Evolutionary conservation across 352 stramenopile genomes (phyloP), one percentile per base, ranked within the genome.

Genomic region (Pythium sukuiense): DNA sequence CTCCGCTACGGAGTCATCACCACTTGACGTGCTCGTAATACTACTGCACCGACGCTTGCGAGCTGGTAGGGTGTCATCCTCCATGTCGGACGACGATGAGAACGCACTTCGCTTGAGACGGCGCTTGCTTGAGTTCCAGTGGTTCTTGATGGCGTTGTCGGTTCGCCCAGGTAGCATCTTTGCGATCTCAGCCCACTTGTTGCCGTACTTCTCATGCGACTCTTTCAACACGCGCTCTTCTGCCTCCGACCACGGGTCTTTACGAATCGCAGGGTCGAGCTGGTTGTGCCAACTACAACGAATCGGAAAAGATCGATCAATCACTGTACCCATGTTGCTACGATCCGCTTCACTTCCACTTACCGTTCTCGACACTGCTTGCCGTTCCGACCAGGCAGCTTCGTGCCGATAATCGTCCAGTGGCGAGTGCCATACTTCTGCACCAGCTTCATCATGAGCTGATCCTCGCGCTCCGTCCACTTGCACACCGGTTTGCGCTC

Each of bases 361-460:
- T 27, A 90, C 83, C 96, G 85, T 81, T 99, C 96, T 43, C 94
- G 87, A 63, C 96, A 99, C 76, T 99, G 96, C 63, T 98, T 98
- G 68, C 88, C 88, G 63, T 93, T 94, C 55, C 97, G 80, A 1
- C 97, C 97, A 18, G 95, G 95, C 48, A 99, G 77, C 48, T 96
- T 90, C 20, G 98, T 99, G 58, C 96, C 95, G 61, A 99, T 99
- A 73, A 98, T 87, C 14, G 93, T 97, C 97, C 97, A 99, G 67
- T 98, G 89, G 72, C 98, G 98, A 18, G 86, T 92, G 55, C 97
- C 97, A 58, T 95, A 96, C 68, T 95, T 87, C 54, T 92, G 79
- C 63, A 97, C 90, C 30, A 93, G 77, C 65, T 90, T 88, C 58
- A 93, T 76, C 76, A 98, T 93, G 35, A 96, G 63, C 52, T 83